Base-by-base conservation (phyloP, 192 early-diverging fungal species). In the Kickxella alabastrina region DNA sequence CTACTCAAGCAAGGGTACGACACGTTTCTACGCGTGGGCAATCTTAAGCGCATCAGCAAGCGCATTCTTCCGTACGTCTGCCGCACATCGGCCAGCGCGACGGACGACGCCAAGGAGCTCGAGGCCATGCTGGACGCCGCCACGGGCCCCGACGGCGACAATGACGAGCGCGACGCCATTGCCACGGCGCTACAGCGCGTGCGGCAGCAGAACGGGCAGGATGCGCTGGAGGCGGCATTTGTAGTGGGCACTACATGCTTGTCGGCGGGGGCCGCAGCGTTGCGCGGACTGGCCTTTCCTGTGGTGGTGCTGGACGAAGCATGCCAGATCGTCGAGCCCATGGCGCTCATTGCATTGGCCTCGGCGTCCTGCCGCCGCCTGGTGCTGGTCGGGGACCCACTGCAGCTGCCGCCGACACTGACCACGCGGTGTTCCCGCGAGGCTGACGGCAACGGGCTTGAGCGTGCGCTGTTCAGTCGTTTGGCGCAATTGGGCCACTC, bases 231-330 rank as follows among this genome's bases (percentile, higher is more conserved):
- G 3, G 65, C 41, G 13, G 51, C 79, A 15, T 80, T 85, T 59
- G 70, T 85, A 1, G 50, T 80, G 52, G 89, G 91, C 7, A 82
- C 80, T 0, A 97, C 94, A 0, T 94, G 93, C 49, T 63, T 85
- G 15, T 88, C 94, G 0, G 86, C 91, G 2, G 70, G 75, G 0
- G 87, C 89, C 51, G 90, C 91, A 23, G 62, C 83, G 3, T 57
- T 96, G 21, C 78, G 82, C 27, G 58, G 72, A 2, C 56, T 64
- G 8, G 29, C 59, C 3, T 82, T 84, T 48, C 82, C 87, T 1
- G 63, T 95, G 6, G 78, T 91, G 4, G 82, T 97, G 13, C 67
- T 97, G 12, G 93, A 97, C 56, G 93, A 96, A 59, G 84, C 84
- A 6, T 87, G 83, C 26, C 90, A 96, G 64, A 81, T 95, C 41